These are phyloP conservation scores for Ampelocalamus luodianensis DNA, from an alignment of 176 grass and related monocot species.

Conservation along the genomic window DNA sequence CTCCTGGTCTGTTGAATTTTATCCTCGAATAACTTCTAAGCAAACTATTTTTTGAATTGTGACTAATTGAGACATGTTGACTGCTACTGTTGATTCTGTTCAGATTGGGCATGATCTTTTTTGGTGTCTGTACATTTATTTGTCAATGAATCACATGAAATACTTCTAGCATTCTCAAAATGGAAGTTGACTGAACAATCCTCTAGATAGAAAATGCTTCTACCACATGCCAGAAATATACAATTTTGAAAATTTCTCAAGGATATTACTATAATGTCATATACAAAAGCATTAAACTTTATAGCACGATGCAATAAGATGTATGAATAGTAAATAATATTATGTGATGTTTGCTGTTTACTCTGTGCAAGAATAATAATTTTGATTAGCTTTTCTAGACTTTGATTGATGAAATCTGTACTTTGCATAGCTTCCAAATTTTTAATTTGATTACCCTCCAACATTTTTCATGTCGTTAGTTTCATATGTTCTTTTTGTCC, in stretches of 20 bases:
- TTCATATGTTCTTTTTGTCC: constrained; percentile 11
- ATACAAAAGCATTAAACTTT: neutral
- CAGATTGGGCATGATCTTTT: neutral
- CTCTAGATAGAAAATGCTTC: neutral
- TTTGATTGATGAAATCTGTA: neutral
- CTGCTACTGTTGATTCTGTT: neutral
- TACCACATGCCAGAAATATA: neutral
- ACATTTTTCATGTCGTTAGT: neutral
- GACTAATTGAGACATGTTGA: neutral
- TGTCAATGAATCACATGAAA: neutral
- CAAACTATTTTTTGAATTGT: neutral
- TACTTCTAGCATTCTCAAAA: neutral
- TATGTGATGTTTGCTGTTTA: constrained; percentile 12
- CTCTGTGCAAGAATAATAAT: neutral
- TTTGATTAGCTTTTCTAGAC: neutral
- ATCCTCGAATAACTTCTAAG: neutral
- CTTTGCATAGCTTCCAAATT: neutral
- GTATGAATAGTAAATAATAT: constrained; percentile 6
- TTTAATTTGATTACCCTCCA: neutral
- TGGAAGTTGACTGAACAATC: neutral
- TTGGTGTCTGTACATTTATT: neutral
- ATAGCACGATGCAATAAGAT: neutral
- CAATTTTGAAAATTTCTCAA: neutral
- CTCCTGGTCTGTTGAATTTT: neutral
- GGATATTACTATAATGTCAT: neutral